Evolutionary conservation across 768 basidiomycete species (phyloP).

Genomic region (Leccinum obscurum): DNA sequence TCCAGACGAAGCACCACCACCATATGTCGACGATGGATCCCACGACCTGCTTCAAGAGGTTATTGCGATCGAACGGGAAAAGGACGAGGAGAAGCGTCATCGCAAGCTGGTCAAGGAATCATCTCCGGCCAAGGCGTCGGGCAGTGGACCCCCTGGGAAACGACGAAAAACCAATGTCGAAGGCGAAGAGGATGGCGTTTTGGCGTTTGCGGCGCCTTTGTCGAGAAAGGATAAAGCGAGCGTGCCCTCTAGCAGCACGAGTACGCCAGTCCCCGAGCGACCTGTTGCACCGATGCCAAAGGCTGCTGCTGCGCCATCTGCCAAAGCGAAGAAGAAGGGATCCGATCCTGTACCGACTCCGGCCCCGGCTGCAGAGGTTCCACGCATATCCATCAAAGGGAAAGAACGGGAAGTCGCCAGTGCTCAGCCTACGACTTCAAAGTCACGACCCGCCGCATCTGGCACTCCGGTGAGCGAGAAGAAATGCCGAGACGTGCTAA

Average conservation of each 20-base stretch:
- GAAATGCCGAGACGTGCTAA: constrained; percentile 78
- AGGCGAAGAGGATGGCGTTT: constrained; percentile 59
- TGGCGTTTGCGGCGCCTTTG: constrained; percentile 57
- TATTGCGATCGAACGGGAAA: constrained; percentile 73
- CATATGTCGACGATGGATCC: constrained; percentile 79
- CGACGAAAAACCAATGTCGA: constrained; percentile 52
- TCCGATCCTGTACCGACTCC: constrained; percentile 25
- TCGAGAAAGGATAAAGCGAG: constrained; percentile 51
- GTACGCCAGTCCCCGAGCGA: constrained; percentile 42
- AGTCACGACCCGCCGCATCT: constrained; percentile 40
- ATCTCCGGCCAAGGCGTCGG: constrained; percentile 37
- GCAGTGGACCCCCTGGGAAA: constrained; percentile 46
- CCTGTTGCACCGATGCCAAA: constrained; percentile 28
- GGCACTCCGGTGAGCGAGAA: constrained; percentile 69
- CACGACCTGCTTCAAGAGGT: constrained; percentile 82
- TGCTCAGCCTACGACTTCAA: constrained; percentile 37
- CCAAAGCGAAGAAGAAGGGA: constrained; percentile 47
- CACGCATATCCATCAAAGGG: constrained; percentile 58
- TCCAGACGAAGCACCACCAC: constrained; percentile 52
- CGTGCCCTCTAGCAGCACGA: constrained; percentile 38
- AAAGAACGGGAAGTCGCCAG: constrained; percentile 65
- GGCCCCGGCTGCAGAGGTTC: constrained; percentile 22
- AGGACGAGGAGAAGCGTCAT: constrained; percentile 52
- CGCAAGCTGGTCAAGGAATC: constrained; percentile 41
- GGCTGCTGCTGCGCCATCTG: constrained; percentile 22